Evolutionary conservation across 306 rosid genomes (phyloP).

Genomic region (Dryas drummondii): DNA sequence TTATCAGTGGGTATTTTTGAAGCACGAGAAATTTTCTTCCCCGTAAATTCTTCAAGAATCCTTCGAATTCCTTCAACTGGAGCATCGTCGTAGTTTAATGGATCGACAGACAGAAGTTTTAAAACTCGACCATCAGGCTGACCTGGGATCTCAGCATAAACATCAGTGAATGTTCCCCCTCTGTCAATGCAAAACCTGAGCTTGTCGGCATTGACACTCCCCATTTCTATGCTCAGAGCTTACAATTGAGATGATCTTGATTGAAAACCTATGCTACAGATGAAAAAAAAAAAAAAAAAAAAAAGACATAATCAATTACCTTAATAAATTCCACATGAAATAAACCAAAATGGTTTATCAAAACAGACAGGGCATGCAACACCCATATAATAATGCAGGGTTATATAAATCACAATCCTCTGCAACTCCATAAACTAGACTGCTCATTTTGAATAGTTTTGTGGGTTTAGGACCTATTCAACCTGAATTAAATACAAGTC

Average conservation of each 20-base stretch:
- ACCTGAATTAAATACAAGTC: neutral
- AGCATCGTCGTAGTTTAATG: slow-evolving; percentile 87
- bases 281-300: neutral
- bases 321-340: neutral
- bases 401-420: neutral
- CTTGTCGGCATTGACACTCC: slow-evolving; percentile 44
- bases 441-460: neutral
- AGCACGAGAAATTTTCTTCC: slow-evolving; percentile 55
- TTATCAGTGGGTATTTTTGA: slow-evolving; percentile 73
- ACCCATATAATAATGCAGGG: neutral
- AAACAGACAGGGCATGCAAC: neutral
- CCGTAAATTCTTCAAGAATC: slow-evolving; percentile 63
- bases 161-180: slow-evolving; percentile 95
- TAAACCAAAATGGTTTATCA: neutral
- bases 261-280: neutral
- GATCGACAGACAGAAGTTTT: slow-evolving; percentile 88
- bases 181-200: slow-evolving; percentile 87
- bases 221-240: slow-evolving; percentile 31
- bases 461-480: neutral
- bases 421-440: neutral
- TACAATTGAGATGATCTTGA: slow-evolving; percentile 2
- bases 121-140: slow-evolving; percentile 64
- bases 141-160: slow-evolving; percentile 85
- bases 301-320: neutral
- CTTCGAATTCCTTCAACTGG: slow-evolving; percentile 88